Evolutionary conservation across 495 filamentous ascomycete genomes (phyloP).

Genomic region (Aspergillus saccharolyticus): DNA sequence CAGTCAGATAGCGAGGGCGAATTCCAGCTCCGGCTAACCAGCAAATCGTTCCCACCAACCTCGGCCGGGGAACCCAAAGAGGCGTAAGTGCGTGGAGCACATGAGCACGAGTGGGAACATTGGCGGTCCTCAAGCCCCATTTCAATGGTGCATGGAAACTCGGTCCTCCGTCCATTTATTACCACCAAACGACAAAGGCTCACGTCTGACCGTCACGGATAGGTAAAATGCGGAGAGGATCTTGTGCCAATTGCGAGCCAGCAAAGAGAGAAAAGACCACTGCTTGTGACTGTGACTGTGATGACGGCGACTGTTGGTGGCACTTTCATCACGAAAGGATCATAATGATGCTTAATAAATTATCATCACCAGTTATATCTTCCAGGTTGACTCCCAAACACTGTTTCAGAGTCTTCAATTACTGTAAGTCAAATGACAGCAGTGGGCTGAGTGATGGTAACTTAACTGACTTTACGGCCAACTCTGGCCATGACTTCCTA

Average conservation of each 20-base stretch:
- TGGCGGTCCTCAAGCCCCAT: conserved; percentile 19
- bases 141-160: conserved; percentile 19
- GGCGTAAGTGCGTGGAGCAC: conserved; percentile 19
- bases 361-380: no score
- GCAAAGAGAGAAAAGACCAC: conserved; percentile 1
- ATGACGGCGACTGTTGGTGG: neutral
- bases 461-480: neutral
- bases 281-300: no score
- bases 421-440: no score
- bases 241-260: conserved; percentile 9
- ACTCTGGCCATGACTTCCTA: no score
- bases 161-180: conserved; percentile 14
- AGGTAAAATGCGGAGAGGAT: conserved; percentile 17
- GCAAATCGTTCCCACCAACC: conserved; percentile 9
- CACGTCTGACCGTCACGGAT: conserved; percentile 12
- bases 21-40: conserved; percentile 5
- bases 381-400: no score
- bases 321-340: no score
- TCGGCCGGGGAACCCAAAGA: conserved; percentile 25
- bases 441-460: neutral
- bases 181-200: neutral
- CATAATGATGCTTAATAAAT: no score
- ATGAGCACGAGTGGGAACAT: conserved; percentile 26
- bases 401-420: no score
- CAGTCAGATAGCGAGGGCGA: conserved; percentile 5